Evolutionary conservation across 2,329 filamentous ascomycete genomes (phyloP).

Genomic region (Leptographium wingfieldii): DNA sequence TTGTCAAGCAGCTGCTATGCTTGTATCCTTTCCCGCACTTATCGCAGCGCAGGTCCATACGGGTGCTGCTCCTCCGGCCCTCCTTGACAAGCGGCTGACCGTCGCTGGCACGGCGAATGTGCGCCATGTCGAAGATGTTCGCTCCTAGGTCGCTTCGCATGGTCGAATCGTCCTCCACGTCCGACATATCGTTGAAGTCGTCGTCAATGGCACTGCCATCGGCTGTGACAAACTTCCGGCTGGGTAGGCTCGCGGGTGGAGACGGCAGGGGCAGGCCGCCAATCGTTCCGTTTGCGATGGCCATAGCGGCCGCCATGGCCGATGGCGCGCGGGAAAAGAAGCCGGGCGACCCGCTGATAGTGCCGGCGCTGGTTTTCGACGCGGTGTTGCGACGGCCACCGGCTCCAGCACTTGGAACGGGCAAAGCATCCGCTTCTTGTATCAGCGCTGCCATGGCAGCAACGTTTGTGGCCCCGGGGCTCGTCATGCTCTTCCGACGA

Average conservation of each 20-base stretch:
- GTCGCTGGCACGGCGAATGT: slow-evolving; percentile 61
- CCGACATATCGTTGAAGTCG: slow-evolving; percentile 48
- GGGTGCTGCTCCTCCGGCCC: slow-evolving; percentile 66
- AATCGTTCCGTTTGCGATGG: slow-evolving; percentile 16
- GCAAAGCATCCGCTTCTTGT: slow-evolving; percentile 50
- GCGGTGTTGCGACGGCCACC: slow-evolving; percentile 53
- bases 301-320: slow-evolving; percentile 7
- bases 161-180: slow-evolving; percentile 26
- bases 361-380: slow-evolving; percentile 48
- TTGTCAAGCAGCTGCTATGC: slow-evolving; percentile 99
- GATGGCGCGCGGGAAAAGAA: neutral
- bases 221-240: slow-evolving; percentile 34
- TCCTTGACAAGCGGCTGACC: slow-evolving; percentile 72
- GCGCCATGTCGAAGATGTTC: slow-evolving; percentile 33
- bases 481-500: slow-evolving; percentile 86
- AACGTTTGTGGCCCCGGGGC: slow-evolving; percentile 55
- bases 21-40: slow-evolving; percentile 99
- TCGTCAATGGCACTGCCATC: slow-evolving; percentile 55
- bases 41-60: slow-evolving; percentile 84
- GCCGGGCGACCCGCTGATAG: slow-evolving; percentile 16
- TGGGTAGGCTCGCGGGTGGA: slow-evolving; percentile 56
- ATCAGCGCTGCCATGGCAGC: slow-evolving; percentile 64
- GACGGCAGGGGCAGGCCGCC: slow-evolving; percentile 50
- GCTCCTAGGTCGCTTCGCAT: slow-evolving; percentile 27
- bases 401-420: slow-evolving; percentile 31